Base-by-base conservation (phyloP, 192 early-diverging fungal species). In the Umbelopsis isabellina region DNA sequence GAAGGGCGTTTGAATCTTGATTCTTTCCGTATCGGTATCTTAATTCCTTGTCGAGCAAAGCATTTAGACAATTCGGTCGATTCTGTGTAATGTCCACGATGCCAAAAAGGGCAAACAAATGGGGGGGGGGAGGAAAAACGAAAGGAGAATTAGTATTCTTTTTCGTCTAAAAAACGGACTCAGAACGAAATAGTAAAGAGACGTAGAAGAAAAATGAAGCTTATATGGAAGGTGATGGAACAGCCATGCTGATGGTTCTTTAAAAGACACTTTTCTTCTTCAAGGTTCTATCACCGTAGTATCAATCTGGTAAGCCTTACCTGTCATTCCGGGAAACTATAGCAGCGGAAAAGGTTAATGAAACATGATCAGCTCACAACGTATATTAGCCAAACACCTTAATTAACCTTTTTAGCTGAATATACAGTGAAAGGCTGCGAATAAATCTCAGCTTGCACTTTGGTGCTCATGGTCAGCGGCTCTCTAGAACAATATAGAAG, bases 11-110 rank as follows among this genome's bases (percentile, higher is more conserved):
- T 66, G n/a, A 47, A 66, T 8, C 45, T n/a, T 48, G 51, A 72
- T 48, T 83, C 81, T 66, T 90, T 92, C 35, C 91, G 83, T 67
- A 91, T 91, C 13, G 89, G 86, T 67, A 93, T 91, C 74, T 93
- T 93, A 72, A 91, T 93, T 23, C 90, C 90, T 78, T 93, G 91
- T 33, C 76, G 76, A 27, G 89, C 89, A 82, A 92, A 91, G 46
- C 84, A 84, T 75, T 87, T 90, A 20, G 91, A 92, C 0, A 93
- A 82, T 58, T 83, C 80, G 0, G 90, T 93, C 11, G 90, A 93
- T 74, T 91, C 90, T 84, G 74, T 75, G n/a, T 41, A 9, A 10
- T 41, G 37, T 9, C 37, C 37, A 41, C 37, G 37, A 10, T 10
- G 10, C 37, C 37, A 41, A 41, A 41, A 41, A 2, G 10, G 37